These are phyloP conservation scores for Trichoderma erinaceum DNA, from an alignment of 495 filamentous ascomycete genomes.

Conservation along the genomic window DNA sequence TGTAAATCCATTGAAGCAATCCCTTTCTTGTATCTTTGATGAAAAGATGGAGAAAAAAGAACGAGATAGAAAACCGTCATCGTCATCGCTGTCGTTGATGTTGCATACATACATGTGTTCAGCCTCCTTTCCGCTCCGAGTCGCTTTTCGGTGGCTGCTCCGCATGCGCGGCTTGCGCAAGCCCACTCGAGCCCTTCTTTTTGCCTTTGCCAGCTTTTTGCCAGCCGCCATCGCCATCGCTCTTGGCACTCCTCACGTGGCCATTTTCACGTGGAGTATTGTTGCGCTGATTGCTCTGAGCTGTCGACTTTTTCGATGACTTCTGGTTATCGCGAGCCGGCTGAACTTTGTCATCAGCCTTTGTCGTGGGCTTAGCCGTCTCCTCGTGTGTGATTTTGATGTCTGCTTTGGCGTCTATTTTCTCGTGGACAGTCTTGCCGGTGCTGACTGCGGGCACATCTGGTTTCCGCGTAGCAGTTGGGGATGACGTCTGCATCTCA, in stretches of 20 bases:
- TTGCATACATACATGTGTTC: slow-evolving; percentile 16
- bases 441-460: slow-evolving; percentile 24
- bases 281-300: slow-evolving; percentile 26
- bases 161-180: slow-evolving; percentile 31
- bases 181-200: slow-evolving; percentile 38
- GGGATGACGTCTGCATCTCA: slow-evolving; percentile 47
- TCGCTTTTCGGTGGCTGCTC: slow-evolving; percentile 47
- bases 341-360: background rate
- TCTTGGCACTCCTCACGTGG: slow-evolving; percentile 42
- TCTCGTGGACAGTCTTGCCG: background rate
- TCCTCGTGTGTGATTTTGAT: background rate
- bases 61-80: background rate
- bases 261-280: slow-evolving; percentile 40
- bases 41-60: background rate
- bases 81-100: background rate
- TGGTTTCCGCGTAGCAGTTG: slow-evolving; percentile 35
- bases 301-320: slow-evolving; percentile 24
- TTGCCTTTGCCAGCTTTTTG: slow-evolving; percentile 40
- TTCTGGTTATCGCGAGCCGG: slow-evolving; percentile 18
- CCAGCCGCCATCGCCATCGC: slow-evolving; percentile 43
- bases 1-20: no score
- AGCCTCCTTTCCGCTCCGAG: slow-evolving; percentile 50
- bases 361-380: background rate
- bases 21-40: no score
- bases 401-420: background rate